These are phyloP conservation scores for Hyphodiscus sp. DNA, from an alignment of 2,329 filamentous ascomycete species.

Conservation along the genomic window DNA sequence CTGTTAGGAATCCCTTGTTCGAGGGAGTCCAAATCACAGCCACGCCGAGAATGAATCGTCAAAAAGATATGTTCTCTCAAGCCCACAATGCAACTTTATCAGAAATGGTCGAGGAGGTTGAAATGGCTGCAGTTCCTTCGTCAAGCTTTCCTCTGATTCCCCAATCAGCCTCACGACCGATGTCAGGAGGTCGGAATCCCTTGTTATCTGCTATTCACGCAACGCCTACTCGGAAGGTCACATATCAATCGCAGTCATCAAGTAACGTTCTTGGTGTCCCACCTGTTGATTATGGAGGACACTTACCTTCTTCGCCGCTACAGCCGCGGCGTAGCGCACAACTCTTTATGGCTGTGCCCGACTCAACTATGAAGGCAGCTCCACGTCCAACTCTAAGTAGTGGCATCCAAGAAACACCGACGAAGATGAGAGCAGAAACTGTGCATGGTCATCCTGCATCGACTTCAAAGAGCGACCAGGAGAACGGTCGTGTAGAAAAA, in stretches of 20 bases:
- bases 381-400: slow-evolving; percentile 1
- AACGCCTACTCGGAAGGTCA: slow-evolving; percentile 25
- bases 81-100: slow-evolving; percentile 10
- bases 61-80: slow-evolving; percentile 20
- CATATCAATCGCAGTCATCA: neutral
- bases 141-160: slow-evolving; percentile 26
- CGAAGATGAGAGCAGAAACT: slow-evolving; percentile 15
- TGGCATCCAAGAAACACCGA: slow-evolving; percentile 24
- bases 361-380: slow-evolving; percentile 15
- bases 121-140: slow-evolving; percentile 13
- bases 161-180: slow-evolving; percentile 19
- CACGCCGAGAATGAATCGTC: slow-evolving; percentile 28
- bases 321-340: slow-evolving; percentile 21
- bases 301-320: slow-evolving; percentile 23
- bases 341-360: slow-evolving; percentile 20
- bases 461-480: slow-evolving; percentile 13
- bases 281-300: slow-evolving; percentile 4
- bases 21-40: slow-evolving; percentile 29
- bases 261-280: neutral
- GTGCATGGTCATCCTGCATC: slow-evolving; percentile 15
- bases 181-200: slow-evolving; percentile 11
- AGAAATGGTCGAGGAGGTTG: slow-evolving; percentile 9
- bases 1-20: slow-evolving; percentile 32
- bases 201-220: slow-evolving; percentile 23
- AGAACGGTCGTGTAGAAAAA: slow-evolving; percentile 13